Conservation (phyloP, 208 protist genomes). For the Leishmania gerbilli region DNA sequence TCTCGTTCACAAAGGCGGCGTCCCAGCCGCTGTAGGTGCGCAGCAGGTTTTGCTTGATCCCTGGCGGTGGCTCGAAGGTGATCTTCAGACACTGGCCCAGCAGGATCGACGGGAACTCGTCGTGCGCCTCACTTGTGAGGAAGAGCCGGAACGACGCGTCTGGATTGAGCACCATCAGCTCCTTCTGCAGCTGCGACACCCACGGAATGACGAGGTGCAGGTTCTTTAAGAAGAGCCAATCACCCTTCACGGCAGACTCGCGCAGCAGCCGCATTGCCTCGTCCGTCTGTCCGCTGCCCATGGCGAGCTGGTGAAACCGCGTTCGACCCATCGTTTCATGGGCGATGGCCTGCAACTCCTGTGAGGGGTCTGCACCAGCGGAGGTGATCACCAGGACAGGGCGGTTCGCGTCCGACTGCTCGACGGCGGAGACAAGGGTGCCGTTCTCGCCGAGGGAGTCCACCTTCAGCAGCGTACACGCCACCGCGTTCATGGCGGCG, state of each 20-base stretch:
- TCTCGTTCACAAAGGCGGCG: constrained; percentile 53
- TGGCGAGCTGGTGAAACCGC: constrained; percentile 93
- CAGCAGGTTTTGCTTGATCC: constrained; percentile 95
- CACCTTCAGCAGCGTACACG: constrained; percentile 79
- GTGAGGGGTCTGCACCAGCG: constrained; percentile 95
- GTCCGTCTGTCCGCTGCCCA: constrained; percentile 96
- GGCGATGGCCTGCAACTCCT: constrained; percentile 92
- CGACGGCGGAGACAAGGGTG: constrained; percentile 54
- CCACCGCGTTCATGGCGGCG: constrained; percentile 89
- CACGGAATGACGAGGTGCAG: constrained; percentile 96
- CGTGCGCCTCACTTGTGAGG: constrained; percentile 96
- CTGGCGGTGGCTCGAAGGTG: constrained; percentile 96
- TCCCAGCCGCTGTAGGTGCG: constrained; percentile 93
- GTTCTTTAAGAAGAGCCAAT: constrained; percentile 98
- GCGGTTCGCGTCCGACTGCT: constrained; percentile 48
- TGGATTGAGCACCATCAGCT: constrained; percentile 84
- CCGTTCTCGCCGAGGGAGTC: constrained; percentile 74
- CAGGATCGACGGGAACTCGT: constrained; percentile 94
- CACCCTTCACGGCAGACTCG: constrained; percentile 71
- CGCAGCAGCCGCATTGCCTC: constrained; percentile 87
- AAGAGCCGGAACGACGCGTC: constrained; percentile 94
- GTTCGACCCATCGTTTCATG: constrained; percentile 73
- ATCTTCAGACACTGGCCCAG: constrained; percentile 96
- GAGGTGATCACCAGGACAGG: constrained; percentile 96
- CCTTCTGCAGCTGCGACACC: constrained; percentile 93